phyloP scores from a whole-genome alignment of 2,329 filamentous ascomycete genomes.

The Malbranchea cinnamomea region DNA sequence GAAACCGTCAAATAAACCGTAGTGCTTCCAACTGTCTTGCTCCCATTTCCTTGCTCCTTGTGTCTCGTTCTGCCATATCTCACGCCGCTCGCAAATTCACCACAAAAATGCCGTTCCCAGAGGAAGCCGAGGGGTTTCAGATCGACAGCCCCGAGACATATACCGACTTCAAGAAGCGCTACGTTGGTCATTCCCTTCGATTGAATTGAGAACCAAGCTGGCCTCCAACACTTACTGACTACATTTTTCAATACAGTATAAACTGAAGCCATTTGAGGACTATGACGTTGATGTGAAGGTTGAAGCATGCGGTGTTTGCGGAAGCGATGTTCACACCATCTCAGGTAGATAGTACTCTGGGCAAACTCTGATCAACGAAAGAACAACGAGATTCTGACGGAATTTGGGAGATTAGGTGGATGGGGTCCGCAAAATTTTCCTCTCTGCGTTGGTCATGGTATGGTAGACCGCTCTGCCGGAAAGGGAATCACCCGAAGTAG shows the following conservation, averaged over 20 bases:
- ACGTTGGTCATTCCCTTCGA: slow-evolving; percentile 23
- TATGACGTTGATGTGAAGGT: slow-evolving; percentile 76
- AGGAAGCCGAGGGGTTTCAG: slow-evolving; percentile 32
- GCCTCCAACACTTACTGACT: not conserved
- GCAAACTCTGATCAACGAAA: too few relatives aligned
- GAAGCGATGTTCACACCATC: slow-evolving; percentile 57
- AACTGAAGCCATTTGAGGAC: slow-evolving; percentile 73
- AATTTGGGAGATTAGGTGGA: too few relatives aligned
- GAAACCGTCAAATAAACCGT: too few relatives aligned
- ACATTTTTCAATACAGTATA: slow-evolving; percentile 38
- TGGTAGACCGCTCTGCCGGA: slow-evolving; percentile 4
- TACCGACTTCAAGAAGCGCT: slow-evolving; percentile 42
- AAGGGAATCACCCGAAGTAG: not conserved
- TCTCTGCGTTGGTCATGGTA: slow-evolving; percentile 37
- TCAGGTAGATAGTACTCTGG: slow-evolving; percentile 20
- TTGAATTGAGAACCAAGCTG: not conserved
- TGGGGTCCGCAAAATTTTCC: slow-evolving; percentile 37
- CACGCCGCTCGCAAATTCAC: too few relatives aligned
- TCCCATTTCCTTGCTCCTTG: too few relatives aligned
- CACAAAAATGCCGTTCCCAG: slow-evolving; percentile 32
- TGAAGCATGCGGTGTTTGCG: slow-evolving; percentile 62
- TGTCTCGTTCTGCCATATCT: too few relatives aligned
- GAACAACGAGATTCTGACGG: too few relatives aligned
- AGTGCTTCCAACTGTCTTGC: too few relatives aligned
- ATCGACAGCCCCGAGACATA: slow-evolving; percentile 52